phyloP scores from a whole-genome alignment of 345 rosid genomes.

The Eucalyptus guilfoylei region DNA sequence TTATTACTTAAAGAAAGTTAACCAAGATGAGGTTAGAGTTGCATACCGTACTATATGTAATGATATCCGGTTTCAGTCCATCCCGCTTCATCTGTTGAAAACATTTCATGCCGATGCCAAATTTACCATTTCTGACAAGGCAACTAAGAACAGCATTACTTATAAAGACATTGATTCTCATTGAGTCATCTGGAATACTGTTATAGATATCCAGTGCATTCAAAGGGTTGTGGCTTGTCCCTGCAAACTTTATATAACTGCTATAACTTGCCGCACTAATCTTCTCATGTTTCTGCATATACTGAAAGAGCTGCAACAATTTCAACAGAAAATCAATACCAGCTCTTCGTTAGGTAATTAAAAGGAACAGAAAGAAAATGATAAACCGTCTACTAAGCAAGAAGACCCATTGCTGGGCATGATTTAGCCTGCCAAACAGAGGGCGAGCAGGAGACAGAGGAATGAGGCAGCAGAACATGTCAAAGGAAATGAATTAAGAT shows the following conservation, averaged over 20 bases:
- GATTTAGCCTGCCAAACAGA: neutral
- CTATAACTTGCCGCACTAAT: conserved; percentile 58
- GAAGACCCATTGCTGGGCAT: neutral
- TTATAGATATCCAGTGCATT: conserved; percentile 71
- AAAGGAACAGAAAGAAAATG: neutral
- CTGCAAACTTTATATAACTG: conserved; percentile 63
- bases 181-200: conserved; percentile 45
- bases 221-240: conserved; percentile 38
- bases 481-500: neutral
- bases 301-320: conserved; percentile 65
- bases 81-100: conserved; percentile 84
- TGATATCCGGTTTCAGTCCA: conserved; percentile 77
- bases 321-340: neutral
- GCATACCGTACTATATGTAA: conserved; percentile 74
- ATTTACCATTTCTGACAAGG: conserved; percentile 63
- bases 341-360: neutral
- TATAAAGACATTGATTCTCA: conserved; percentile 54
- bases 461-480: neutral
- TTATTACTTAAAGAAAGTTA: neutral
- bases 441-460: neutral
- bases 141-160: conserved; percentile 82
- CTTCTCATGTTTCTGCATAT: conserved; percentile 77
- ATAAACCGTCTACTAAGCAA: neutral
- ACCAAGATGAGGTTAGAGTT: neutral
- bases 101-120: conserved; percentile 43